Percentiles rank a stretch among this genome's conserved stretches.
phyloP scores from a whole-genome alignment of 176 grass and related monocot species.

The Bonia amplexicaulis region DNA sequence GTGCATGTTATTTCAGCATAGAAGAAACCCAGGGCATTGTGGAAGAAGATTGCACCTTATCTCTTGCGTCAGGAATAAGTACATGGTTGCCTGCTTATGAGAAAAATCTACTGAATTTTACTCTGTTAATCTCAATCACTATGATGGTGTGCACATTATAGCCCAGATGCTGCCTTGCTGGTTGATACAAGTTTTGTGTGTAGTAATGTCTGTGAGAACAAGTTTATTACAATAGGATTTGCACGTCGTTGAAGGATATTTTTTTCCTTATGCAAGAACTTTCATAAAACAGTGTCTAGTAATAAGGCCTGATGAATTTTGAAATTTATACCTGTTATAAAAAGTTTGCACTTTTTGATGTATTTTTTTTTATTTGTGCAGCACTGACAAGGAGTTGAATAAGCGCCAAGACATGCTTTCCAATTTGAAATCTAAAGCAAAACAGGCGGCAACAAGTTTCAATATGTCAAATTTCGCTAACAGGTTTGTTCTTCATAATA shows the following conservation, averaged over 20 bases:
- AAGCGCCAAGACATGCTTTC: conserved; percentile 77
- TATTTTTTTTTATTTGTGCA: conserved; percentile 25
- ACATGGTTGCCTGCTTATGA: conserved; percentile 1
- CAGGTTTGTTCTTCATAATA: conserved; percentile 48
- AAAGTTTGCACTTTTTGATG: not conserved
- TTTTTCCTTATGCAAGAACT: not conserved
- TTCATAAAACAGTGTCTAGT: not conserved
- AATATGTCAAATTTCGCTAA: conserved; percentile 89
- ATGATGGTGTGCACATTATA: not conserved
- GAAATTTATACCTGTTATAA: not conserved
- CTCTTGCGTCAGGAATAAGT: not conserved
- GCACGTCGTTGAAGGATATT: not conserved
- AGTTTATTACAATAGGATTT: not conserved
- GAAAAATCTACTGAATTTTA: not conserved
- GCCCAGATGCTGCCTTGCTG: not conserved
- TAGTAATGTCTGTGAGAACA: not conserved
- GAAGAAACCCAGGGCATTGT: not conserved
- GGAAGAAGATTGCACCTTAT: not conserved
- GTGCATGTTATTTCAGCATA: not conserved
- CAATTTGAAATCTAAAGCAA: conserved; percentile 79
- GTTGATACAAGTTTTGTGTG: not conserved
- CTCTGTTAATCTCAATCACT: not conserved
- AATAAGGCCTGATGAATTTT: not conserved
- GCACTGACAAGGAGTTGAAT: conserved; percentile 86
- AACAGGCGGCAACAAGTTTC: conserved; percentile 73